A percentile compares a stretch with the other conserved stretches of the same genome.
Conservation (phyloP, 208 protist genomes). For the Acanthamoeba pearcei region DNA sequence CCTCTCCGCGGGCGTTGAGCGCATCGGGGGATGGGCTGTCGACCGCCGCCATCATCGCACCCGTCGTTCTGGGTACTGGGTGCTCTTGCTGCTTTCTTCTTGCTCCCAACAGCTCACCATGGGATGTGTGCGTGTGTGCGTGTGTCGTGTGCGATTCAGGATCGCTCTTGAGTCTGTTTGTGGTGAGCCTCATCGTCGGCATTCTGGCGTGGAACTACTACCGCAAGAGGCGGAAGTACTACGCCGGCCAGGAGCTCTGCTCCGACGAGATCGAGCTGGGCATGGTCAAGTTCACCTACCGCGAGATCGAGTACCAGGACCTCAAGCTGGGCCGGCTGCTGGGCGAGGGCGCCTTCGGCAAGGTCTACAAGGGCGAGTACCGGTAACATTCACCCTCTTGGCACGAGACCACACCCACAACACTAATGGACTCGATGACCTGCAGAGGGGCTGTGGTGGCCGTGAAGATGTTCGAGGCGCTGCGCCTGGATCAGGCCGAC, state of each 20-base stretch:
- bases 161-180: not conserved
- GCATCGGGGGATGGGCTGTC: not conserved
- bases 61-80: not conserved
- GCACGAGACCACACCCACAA: not conserved
- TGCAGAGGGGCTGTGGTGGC: constrained; percentile 41
- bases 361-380: constrained; percentile 56
- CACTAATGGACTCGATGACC: too few relatives aligned
- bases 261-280: not conserved
- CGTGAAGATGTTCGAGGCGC: constrained; percentile 68
- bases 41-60: not conserved
- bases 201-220: not conserved
- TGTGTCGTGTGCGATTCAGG: not conserved
- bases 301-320: constrained; percentile 66
- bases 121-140: too few relatives aligned
- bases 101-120: not conserved
- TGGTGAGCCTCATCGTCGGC: not conserved
- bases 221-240: not conserved
- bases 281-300: constrained; percentile 30
- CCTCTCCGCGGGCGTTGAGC: not conserved
- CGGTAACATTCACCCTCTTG: not conserved
- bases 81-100: not conserved
- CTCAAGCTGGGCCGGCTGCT: constrained; percentile 55
- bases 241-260: not conserved
- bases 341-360: constrained; percentile 64
- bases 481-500: constrained; percentile 40